phyloP scores from a whole-genome alignment of 2,329 filamentous ascomycete species.

The Ilyonectria robusta region DNA sequence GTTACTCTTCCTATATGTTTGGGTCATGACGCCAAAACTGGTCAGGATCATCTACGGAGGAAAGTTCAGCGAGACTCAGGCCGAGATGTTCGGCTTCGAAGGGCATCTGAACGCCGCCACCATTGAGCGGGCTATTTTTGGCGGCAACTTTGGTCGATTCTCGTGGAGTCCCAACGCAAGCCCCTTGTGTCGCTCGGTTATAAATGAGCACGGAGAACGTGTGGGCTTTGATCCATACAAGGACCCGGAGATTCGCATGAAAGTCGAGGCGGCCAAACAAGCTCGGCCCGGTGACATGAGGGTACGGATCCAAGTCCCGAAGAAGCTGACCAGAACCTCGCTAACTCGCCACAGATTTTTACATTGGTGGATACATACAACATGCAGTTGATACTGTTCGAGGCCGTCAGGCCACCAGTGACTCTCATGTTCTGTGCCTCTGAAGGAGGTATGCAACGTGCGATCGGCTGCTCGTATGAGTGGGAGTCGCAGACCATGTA shows the following conservation, averaged over 20 bases:
- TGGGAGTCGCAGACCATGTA: conserved; percentile 48
- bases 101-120: conserved; percentile 50
- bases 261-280: conserved; percentile 45
- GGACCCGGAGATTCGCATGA: conserved; percentile 43
- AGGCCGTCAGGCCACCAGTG: conserved; percentile 46
- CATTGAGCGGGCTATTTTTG: conserved; percentile 50
- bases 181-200: conserved; percentile 43
- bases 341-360: conserved; percentile 47
- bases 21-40: conserved; percentile 44
- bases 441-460: conserved; percentile 48
- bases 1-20: conserved; percentile 43
- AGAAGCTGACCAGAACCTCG: neutral
- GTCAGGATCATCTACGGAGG: conserved; percentile 47
- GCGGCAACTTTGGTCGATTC: conserved; percentile 48
- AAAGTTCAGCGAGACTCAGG: conserved; percentile 49
- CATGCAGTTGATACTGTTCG: conserved; percentile 53
- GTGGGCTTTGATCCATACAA: conserved; percentile 46
- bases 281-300: conserved; percentile 48
- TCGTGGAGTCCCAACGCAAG: conserved; percentile 49
- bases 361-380: conserved; percentile 55
- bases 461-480: conserved; percentile 46
- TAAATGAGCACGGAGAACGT: conserved; percentile 47
- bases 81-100: conserved; percentile 52
- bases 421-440: conserved; percentile 48
- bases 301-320: conserved; percentile 31